Evolutionary conservation across 108 stramenopile species (phyloP).

Genomic region (Aurantiochytrium sp.): DNA sequence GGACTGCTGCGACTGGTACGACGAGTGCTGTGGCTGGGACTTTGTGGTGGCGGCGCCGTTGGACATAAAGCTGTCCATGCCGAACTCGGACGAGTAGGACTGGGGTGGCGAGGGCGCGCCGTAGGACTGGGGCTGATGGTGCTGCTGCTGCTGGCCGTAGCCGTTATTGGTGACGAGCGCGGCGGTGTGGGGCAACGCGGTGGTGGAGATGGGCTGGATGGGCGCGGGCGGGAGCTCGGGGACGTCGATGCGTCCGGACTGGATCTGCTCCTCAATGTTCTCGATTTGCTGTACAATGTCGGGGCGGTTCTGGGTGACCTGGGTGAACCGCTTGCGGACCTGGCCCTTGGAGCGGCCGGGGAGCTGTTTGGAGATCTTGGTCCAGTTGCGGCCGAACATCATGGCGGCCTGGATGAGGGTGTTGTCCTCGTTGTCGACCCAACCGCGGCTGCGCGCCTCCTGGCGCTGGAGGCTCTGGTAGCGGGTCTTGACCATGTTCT

Average conservation of each 20-base stretch:
- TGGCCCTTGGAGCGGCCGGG: not conserved
- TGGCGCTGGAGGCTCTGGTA: slow-evolving; percentile 38
- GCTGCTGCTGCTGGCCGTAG: not conserved
- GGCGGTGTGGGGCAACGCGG: not conserved
- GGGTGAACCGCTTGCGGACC: slow-evolving; percentile 25
- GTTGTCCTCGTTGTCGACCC: slow-evolving; percentile 7
- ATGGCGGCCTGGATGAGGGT: slow-evolving; percentile 25
- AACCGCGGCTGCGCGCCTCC: slow-evolving; percentile 4
- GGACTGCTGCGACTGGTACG: too few relatives aligned
- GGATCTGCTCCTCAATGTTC: slow-evolving; percentile 7
- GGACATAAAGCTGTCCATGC: not conserved
- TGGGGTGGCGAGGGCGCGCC: too few relatives aligned
- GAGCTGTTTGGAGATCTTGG: slow-evolving; percentile 31
- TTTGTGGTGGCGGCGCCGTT: not conserved
- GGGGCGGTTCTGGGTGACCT: not conserved
- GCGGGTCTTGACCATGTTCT: slow-evolving; percentile 54
- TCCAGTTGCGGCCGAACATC: slow-evolving; percentile 27
- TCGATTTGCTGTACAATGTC: slow-evolving; percentile 1
- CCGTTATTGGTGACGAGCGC: not conserved
- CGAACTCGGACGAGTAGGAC: not conserved
- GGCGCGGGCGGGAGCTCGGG: not conserved
- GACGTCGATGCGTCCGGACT: not conserved
- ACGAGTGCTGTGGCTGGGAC: too few relatives aligned
- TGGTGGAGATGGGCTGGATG: not conserved
- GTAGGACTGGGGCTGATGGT: not conserved